A percentile compares a stretch with the other conserved stretches of the same genome.
phyloP scores from a whole-genome alignment of 352 stramenopile species.

The Phytophthora idaei region DNA sequence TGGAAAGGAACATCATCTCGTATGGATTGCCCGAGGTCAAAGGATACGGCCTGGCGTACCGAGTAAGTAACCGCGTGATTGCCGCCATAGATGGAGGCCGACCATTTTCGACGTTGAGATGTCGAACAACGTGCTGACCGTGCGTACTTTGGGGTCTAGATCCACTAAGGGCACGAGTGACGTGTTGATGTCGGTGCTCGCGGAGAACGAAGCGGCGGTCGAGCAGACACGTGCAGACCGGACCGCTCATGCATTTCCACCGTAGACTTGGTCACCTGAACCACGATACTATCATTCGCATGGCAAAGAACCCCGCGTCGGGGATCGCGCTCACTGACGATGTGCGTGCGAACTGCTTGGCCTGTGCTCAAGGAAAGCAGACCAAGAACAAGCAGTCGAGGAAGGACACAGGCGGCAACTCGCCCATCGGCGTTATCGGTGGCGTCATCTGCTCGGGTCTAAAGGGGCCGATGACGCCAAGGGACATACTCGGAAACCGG shows the following conservation, averaged over 20 bases:
- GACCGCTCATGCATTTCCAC: constrained; percentile 21
- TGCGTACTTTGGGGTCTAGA: not conserved
- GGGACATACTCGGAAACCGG: not conserved
- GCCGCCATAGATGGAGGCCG: not conserved
- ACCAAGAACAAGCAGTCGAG: constrained; percentile 7
- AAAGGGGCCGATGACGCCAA: constrained; percentile 5
- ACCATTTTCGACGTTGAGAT: constrained; percentile 12
- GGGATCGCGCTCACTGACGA: constrained; percentile 15
- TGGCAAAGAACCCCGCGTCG: constrained; percentile 6
- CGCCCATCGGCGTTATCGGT: not conserved
- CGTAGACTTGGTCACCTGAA: constrained; percentile 12
- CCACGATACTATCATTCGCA: constrained; percentile 17
- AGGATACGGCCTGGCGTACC: constrained; percentile 11
- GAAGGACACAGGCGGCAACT: not conserved
- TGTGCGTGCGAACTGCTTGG: constrained; percentile 9
- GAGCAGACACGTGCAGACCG: constrained; percentile 3
- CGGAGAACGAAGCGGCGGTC: constrained; percentile 13
- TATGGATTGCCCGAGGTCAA: constrained; percentile 24
- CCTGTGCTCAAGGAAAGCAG: constrained; percentile 26
- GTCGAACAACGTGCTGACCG: constrained; percentile 15
- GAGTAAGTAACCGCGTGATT: constrained; percentile 6
- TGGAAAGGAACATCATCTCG: constrained; percentile 26
- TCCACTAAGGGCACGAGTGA: not conserved
- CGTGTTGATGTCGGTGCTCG: constrained; percentile 16
- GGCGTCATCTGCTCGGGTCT: not conserved